Conservation (phyloP, 164 flowering plant species). For the Magnolia kwangsiensis region DNA sequence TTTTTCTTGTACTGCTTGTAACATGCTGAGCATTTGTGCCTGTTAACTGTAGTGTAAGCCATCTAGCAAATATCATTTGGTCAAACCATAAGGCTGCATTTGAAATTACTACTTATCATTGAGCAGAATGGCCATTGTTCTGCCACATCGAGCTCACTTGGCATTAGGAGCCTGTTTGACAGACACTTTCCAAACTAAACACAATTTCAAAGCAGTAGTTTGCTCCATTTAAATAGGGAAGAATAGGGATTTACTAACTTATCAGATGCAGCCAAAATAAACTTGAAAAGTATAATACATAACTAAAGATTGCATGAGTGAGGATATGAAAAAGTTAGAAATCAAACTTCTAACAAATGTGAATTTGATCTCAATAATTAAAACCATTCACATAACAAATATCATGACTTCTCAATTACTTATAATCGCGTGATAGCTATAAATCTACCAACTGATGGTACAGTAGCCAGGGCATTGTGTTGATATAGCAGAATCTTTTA, state of each 20-base stretch:
- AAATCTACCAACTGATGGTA: neutral
- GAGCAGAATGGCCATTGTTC: neutral
- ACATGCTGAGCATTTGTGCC: slow-evolving; percentile 75
- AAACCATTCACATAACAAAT: neutral
- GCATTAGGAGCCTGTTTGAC: too few relatives aligned
- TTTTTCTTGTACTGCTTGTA: slow-evolving; percentile 69
- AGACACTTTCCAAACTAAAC: too few relatives aligned
- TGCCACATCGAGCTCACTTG: too few relatives aligned
- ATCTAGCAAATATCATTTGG: neutral
- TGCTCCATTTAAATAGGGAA: neutral
- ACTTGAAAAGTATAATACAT: neutral
- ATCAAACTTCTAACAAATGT: neutral
- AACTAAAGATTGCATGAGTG: neutral
- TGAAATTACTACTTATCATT: neutral
- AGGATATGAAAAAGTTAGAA: neutral
- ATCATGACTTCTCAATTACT: neutral
- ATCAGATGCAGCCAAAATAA: too few relatives aligned
- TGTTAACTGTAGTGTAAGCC: slow-evolving; percentile 23
- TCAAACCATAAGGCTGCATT: neutral
- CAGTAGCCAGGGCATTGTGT: neutral
- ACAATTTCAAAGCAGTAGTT: neutral
- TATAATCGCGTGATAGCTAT: neutral
- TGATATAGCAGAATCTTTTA: neutral
- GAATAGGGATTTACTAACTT: neutral
- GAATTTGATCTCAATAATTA: neutral